A percentile compares a stretch with the other conserved stretches of the same genome.
Evolutionary conservation across 1,284 basidiomycete genomes (phyloP).

Genomic region (Xanthoconium separans): DNA sequence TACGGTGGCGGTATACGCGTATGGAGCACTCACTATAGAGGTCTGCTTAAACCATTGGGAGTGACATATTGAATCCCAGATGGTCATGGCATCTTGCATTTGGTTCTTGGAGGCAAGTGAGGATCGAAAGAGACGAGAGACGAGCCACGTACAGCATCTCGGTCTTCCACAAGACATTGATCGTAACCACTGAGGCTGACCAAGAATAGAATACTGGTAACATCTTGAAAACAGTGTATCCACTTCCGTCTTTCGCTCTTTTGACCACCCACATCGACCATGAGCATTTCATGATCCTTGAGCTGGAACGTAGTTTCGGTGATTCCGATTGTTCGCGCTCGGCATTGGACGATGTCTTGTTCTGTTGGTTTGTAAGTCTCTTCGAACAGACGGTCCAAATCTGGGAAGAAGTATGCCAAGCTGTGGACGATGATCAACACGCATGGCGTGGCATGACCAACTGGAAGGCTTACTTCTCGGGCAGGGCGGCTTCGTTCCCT

Average conservation of each 20-base stretch:
- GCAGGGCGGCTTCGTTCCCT: slow-evolving; percentile 85
- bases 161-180: slow-evolving; percentile 91
- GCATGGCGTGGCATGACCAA: neutral
- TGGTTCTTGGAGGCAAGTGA: slow-evolving; percentile 63
- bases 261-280: slow-evolving; percentile 92
- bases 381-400: slow-evolving; percentile 79
- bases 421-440: slow-evolving; percentile 34
- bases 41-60: slow-evolving; percentile 93
- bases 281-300: slow-evolving; percentile 73
- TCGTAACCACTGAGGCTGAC: slow-evolving; percentile 90
- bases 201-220: slow-evolving; percentile 85
- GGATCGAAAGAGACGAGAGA: neutral
- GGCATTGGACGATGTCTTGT: slow-evolving; percentile 83
- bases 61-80: slow-evolving; percentile 93
- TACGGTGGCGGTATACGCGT: neutral
- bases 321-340: slow-evolving; percentile 90
- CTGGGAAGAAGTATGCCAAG: slow-evolving; percentile 71
- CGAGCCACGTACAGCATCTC: slow-evolving; percentile 67
- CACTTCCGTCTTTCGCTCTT: slow-evolving; percentile 88
- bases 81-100: slow-evolving; percentile 96
- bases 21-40: slow-evolving; percentile 61
- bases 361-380: slow-evolving; percentile 71
- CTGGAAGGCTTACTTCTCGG: slow-evolving; percentile 72
- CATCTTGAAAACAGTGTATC: slow-evolving; percentile 86
- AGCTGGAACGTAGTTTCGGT: slow-evolving; percentile 88